phyloP scores from a whole-genome alignment of 768 basidiomycete genomes.

The Collybia nuda region DNA sequence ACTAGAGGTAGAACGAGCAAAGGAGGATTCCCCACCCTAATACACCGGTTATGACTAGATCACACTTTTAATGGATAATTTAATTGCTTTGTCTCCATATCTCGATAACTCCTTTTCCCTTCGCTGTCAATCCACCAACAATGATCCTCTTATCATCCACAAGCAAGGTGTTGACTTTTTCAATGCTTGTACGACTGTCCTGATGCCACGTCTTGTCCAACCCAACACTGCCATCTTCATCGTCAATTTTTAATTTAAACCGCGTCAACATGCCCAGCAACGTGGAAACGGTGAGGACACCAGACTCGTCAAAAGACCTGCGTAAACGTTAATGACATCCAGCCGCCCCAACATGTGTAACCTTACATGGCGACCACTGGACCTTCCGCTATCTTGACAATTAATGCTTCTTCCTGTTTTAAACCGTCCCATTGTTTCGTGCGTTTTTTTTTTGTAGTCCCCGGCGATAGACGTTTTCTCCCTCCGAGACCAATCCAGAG shows the following conservation, averaged over 20 bases:
- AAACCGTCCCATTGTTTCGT: slow-evolving; percentile 76
- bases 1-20: slow-evolving; percentile 32
- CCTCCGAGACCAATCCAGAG: slow-evolving; percentile 70
- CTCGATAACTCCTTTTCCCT: slow-evolving; percentile 64
- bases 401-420: slow-evolving; percentile 39
- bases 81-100: slow-evolving; percentile 44
- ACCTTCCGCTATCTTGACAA: slow-evolving; percentile 62
- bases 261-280: slow-evolving; percentile 58
- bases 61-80: slow-evolving; percentile 5
- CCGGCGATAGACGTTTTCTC: slow-evolving; percentile 35
- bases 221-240: slow-evolving; percentile 33
- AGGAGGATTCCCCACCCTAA: not conserved
- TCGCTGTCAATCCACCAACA: slow-evolving; percentile 60
- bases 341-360: not conserved
- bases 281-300: slow-evolving; percentile 54
- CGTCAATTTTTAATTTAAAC: slow-evolving; percentile 43
- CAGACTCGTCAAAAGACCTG: slow-evolving; percentile 51
- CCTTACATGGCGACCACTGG: slow-evolving; percentile 73
- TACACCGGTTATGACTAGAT: not conserved
- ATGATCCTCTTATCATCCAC: slow-evolving; percentile 46
- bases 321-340: slow-evolving; percentile 1
- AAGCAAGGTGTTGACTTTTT: slow-evolving; percentile 68
- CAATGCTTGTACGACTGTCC: slow-evolving; percentile 36
- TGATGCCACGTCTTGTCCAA: slow-evolving; percentile 45
- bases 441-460: slow-evolving; percentile 44